A percentile compares a stretch with the other conserved stretches of the same genome.
Conservation (phyloP, 371 early-diverging fungal genomes). For the Apophysomyces trapeziformis region DNA sequence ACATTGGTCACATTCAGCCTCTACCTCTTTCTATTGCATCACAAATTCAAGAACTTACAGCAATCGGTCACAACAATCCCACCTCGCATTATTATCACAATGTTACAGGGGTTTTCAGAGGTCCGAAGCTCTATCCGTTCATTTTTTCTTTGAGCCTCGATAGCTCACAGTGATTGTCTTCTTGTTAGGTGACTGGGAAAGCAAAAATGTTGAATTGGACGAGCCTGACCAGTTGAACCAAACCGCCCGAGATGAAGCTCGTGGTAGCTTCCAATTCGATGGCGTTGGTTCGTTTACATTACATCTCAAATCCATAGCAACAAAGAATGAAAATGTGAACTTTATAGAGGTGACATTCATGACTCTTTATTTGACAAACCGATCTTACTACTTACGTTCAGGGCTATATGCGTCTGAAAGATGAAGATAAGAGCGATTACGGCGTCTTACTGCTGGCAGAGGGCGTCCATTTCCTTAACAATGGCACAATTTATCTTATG, state of each 20-base stretch:
- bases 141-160: background rate
- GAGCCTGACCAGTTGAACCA: conserved; percentile 17
- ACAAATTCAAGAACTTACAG: conserved; percentile 37
- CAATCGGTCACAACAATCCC: conserved; percentile 28
- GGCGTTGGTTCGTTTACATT: conserved; percentile 48
- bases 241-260: conserved; percentile 37
- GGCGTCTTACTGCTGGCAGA: conserved; percentile 59
- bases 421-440: conserved; percentile 56
- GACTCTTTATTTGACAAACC: background rate
- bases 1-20: conserved; percentile 34
- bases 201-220: conserved; percentile 29
- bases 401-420: conserved; percentile 59
- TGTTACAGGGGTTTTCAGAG: conserved; percentile 67
- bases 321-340: conserved; percentile 52
- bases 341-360: conserved; percentile 52
- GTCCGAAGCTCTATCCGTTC: conserved; percentile 24
- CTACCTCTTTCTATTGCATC: conserved; percentile 36
- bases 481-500: conserved; percentile 62
- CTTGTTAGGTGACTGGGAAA: conserved; percentile 42
- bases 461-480: conserved; percentile 60
- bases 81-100: conserved; percentile 61
- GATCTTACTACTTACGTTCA: conserved; percentile 16
- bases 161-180: no score
- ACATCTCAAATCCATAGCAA: conserved; percentile 50
- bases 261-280: conserved; percentile 39